Conservation (phyloP, 306 rosid species). For the Malus fusca region DNA sequence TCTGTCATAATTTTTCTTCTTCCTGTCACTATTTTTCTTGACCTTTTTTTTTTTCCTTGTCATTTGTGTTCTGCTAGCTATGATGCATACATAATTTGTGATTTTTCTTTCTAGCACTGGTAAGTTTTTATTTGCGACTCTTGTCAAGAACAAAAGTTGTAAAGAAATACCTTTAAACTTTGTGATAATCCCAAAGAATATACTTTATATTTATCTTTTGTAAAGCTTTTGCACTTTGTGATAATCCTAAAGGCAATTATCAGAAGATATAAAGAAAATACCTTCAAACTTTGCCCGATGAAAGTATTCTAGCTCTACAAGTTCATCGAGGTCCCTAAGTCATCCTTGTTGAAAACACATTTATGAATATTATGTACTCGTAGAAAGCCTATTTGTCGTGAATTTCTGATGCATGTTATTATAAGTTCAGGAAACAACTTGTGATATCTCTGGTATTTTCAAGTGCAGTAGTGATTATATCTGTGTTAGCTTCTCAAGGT, state of each 20-base stretch:
- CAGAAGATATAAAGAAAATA: neutral
- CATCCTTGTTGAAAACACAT: neutral
- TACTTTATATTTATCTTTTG: neutral
- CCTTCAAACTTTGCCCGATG: neutral
- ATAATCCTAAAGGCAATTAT: neutral
- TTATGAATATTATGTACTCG: neutral
- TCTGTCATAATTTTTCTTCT: neutral
- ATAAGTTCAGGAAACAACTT: neutral
- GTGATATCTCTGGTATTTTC: conserved; percentile 3
- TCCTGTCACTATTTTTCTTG: neutral
- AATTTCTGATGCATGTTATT: neutral
- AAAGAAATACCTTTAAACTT: too few species aligned
- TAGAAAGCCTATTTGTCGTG: neutral
- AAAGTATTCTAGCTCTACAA: neutral
- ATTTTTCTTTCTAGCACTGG: neutral
- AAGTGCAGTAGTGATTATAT: conserved; percentile 1
- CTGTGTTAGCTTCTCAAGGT: conserved; percentile 10
- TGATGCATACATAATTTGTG: neutral
- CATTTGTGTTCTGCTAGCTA: neutral
- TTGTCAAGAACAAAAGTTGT: too few species aligned
- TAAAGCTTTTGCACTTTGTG: neutral
- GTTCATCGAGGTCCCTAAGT: neutral
- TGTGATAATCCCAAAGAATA: too few species aligned
- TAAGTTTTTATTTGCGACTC: neutral
- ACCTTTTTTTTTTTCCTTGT: neutral